Conservation (phyloP, 176 grass and related monocot genomes). For the Musa troglodytarum region DNA sequence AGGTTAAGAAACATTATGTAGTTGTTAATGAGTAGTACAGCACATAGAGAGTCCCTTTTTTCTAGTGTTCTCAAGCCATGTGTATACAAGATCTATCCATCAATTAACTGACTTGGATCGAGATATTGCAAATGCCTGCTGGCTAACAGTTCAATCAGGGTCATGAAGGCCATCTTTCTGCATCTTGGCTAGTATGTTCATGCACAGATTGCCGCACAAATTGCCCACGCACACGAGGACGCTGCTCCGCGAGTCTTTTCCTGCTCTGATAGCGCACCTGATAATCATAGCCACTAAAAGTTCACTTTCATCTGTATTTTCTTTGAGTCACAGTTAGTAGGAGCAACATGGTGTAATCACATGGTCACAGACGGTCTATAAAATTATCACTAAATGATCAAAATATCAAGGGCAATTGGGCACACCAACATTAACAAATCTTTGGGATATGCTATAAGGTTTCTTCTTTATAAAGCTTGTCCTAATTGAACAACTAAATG, state of each 20-base stretch:
- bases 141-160: neutral
- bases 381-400: too few relatives aligned
- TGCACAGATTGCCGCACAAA: constrained; percentile 48
- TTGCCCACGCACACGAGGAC: constrained; percentile 59
- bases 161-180: constrained; percentile 40
- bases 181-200: constrained; percentile 23
- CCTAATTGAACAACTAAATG: too few relatives aligned
- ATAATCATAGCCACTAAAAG: constrained; percentile 25
- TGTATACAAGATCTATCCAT: neutral
- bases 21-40: too few relatives aligned
- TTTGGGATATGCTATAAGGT: too few relatives aligned
- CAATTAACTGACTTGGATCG: constrained; percentile 1
- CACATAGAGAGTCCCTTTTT: too few relatives aligned
- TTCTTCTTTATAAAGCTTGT: too few relatives aligned
- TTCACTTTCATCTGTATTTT: constrained; percentile 7
- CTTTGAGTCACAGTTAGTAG: neutral
- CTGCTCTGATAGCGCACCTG: constrained; percentile 79
- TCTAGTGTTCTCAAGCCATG: too few relatives aligned
- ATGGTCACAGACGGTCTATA: neutral
- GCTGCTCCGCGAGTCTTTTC: constrained; percentile 59
- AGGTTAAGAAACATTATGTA: too few relatives aligned
- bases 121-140: constrained; percentile 23
- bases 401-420: too few relatives aligned
- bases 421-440: too few relatives aligned
- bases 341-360: neutral